Conservation (phyloP, 108 stramenopile species). For the Nitzschia inconspicua region DNA sequence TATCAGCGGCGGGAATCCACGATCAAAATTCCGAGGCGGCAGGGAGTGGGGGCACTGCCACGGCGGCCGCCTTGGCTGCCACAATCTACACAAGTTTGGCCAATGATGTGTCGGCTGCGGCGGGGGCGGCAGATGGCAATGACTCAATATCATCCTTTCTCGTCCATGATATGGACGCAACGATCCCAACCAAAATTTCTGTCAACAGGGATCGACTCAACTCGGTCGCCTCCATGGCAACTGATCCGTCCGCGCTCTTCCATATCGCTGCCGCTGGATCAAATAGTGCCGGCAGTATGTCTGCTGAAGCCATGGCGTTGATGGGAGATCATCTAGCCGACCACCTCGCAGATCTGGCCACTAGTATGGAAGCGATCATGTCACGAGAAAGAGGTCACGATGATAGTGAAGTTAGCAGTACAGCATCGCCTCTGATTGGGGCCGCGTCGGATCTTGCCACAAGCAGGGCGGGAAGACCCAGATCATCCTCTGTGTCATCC, state of each 20-base stretch:
- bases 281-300: too few relatives aligned
- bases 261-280: neutral
- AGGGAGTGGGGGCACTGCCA: slow-evolving; percentile 17
- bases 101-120: slow-evolving; percentile 60
- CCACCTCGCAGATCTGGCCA: slow-evolving; percentile 41
- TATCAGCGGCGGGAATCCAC: slow-evolving; percentile 33
- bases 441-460: slow-evolving; percentile 21
- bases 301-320: slow-evolving; percentile 45
- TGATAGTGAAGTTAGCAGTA: slow-evolving; percentile 34
- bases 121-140: slow-evolving; percentile 33
- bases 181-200: slow-evolving; percentile 27
- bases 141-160: slow-evolving; percentile 36
- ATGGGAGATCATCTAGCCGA: slow-evolving; percentile 44
- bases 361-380: slow-evolving; percentile 13
- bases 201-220: slow-evolving; percentile 45
- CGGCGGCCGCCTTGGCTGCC: slow-evolving; percentile 23
- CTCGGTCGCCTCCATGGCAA: slow-evolving; percentile 53
- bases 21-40: slow-evolving; percentile 19
- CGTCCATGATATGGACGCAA: slow-evolving; percentile 22
- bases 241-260: slow-evolving; percentile 37
- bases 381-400: slow-evolving; percentile 14
- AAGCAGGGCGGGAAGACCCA: slow-evolving; percentile 14
- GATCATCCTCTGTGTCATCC: slow-evolving; percentile 28
- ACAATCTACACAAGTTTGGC: slow-evolving; percentile 25
- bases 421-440: slow-evolving; percentile 39